These are phyloP conservation scores for Magnaporthiopsis incrustans DNA, from an alignment of 2,329 filamentous ascomycete genomes.

Conservation along the genomic window DNA sequence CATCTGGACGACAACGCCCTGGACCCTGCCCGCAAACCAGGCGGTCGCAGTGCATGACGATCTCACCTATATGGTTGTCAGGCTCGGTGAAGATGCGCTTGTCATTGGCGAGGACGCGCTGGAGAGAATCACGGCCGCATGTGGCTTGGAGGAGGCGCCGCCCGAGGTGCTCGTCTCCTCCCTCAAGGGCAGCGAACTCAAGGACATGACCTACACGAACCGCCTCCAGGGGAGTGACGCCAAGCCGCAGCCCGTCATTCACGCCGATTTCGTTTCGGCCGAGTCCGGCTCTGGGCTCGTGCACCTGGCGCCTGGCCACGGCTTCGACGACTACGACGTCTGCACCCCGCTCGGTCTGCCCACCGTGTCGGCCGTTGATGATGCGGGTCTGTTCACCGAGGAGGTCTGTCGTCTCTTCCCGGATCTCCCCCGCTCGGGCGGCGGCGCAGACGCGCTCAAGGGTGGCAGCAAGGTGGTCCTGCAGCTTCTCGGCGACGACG, in stretches of 20 bases:
- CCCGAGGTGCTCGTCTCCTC: conserved; percentile 41
- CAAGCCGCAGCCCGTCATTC: conserved; percentile 60
- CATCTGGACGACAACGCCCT: conserved; percentile 98
- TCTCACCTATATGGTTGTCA: conserved; percentile 64
- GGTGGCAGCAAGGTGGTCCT: conserved; percentile 65
- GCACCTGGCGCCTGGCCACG: conserved; percentile 88
- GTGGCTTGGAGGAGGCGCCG: conserved; percentile 24
- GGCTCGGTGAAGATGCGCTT: conserved; percentile 48
- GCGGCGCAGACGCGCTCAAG: conserved; percentile 33
- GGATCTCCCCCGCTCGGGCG: conserved; percentile 54
- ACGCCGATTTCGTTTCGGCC: conserved; percentile 81
- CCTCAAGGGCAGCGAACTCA: conserved; percentile 58
- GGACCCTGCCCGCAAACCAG: conserved; percentile 90
- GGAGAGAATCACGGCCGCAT: conserved; percentile 41
- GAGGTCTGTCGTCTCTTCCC: conserved; percentile 41
- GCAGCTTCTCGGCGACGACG: conserved; percentile 53
- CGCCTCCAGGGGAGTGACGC: conserved; percentile 54
- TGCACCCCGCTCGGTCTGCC: conserved; percentile 64
- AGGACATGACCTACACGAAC: conserved; percentile 60
- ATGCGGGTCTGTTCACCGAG: conserved; percentile 70
- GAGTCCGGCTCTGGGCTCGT: conserved; percentile 94
- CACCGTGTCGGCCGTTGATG: conserved; percentile 75
- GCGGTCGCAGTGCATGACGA: conserved; percentile 76
- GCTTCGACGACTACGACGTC: conserved; percentile 89
- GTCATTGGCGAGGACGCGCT: conserved; percentile 67